These are phyloP conservation scores for Exophiala sideris DNA, from an alignment of 2,329 filamentous ascomycete genomes.

Conservation along the genomic window DNA sequence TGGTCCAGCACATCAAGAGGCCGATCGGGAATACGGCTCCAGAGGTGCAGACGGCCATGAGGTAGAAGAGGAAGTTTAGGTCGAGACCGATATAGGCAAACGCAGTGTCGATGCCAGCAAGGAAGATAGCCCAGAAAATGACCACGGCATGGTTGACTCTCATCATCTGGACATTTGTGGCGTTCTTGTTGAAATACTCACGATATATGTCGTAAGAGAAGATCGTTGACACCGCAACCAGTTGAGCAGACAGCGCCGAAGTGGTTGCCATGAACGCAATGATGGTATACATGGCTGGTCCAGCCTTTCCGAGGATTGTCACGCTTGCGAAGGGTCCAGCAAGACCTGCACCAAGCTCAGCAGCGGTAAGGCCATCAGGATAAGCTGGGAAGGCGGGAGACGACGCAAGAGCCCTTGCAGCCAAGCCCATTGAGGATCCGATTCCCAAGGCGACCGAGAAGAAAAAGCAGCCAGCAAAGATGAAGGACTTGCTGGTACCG, in stretches of 20 bases:
- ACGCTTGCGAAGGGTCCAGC: constrained; percentile 83
- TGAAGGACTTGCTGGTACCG: constrained; percentile 8
- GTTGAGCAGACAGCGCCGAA: constrained; percentile 51
- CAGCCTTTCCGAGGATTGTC: constrained; percentile 74
- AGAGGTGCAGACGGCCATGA: constrained; percentile 13
- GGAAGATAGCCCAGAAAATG: constrained; percentile 11
- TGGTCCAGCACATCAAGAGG: constrained; percentile 13
- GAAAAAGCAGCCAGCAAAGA: constrained; percentile 11
- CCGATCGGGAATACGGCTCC: constrained; percentile 11
- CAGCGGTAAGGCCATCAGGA: constrained; percentile 23
- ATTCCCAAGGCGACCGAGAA: constrained; percentile 37
- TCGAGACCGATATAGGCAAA: constrained; percentile 8
- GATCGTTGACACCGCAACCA: constrained; percentile 54
- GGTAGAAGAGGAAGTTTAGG: constrained; percentile 12
- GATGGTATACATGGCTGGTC: constrained; percentile 71
- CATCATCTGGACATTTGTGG: constrained; percentile 12
- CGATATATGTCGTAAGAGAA: constrained; percentile 53
- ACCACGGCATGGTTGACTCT: constrained; percentile 9
- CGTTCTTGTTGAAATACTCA: constrained; percentile 5
- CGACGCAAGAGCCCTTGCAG: constrained; percentile 42
- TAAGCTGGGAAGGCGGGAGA: constrained; percentile 42
- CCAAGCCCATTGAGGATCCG: constrained; percentile 45
- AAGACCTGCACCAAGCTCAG: constrained; percentile 40
- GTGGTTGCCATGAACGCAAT: constrained; percentile 72
- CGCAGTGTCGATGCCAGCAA: constrained; percentile 10